These are phyloP conservation scores for Gaeumannomyces sp. DNA, from an alignment of 2,329 filamentous ascomycete genomes.

Conservation along the genomic window DNA sequence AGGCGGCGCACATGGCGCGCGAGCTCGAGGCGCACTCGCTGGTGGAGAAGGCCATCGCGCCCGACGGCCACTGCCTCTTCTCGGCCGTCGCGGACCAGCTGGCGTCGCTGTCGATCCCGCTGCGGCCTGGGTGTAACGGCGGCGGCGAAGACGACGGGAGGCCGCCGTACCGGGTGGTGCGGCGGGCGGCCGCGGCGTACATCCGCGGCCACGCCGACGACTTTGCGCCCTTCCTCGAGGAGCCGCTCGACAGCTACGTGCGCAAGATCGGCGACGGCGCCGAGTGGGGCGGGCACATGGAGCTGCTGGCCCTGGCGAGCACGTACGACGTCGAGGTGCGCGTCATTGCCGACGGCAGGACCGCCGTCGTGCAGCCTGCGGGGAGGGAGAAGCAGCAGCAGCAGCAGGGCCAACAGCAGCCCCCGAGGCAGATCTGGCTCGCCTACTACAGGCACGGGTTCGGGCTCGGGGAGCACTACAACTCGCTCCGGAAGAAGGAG, in stretches of 20 bases:
- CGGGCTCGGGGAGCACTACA: slow-evolving; percentile 95
- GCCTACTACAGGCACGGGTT: slow-evolving; percentile 94
- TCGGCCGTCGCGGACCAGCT: slow-evolving; percentile 86
- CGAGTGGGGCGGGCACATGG: slow-evolving; percentile 93
- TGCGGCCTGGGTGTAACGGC: slow-evolving; percentile 22
- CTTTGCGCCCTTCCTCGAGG: slow-evolving; percentile 82
- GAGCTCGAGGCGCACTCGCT: slow-evolving; percentile 60
- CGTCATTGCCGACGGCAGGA: slow-evolving; percentile 77
- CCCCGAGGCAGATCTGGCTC: slow-evolving; percentile 68
- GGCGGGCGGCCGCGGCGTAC: slow-evolving; percentile 68
- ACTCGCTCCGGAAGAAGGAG: slow-evolving; percentile 61
- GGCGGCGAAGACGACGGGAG: slow-evolving; percentile 22
- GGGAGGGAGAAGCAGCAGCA: slow-evolving; percentile 27
- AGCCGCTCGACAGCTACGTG: slow-evolving; percentile 67
- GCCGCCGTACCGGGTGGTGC: slow-evolving; percentile 58
- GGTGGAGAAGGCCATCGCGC: slow-evolving; percentile 70
- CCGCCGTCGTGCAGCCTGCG: slow-evolving; percentile 64
- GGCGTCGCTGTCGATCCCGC: slow-evolving; percentile 39
- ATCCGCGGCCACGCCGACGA: slow-evolving; percentile 70
- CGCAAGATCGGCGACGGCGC: slow-evolving; percentile 76
- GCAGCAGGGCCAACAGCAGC: slow-evolving; percentile 32
- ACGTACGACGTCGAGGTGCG: slow-evolving; percentile 75
- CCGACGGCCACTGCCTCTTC: slow-evolving; percentile 94
- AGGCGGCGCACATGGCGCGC: slow-evolving; percentile 63
- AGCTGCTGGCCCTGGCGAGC: slow-evolving; percentile 77